Base-by-base conservation (phyloP, 768 basidiomycete species). In the Omphalotus guepiniiformis region DNA sequence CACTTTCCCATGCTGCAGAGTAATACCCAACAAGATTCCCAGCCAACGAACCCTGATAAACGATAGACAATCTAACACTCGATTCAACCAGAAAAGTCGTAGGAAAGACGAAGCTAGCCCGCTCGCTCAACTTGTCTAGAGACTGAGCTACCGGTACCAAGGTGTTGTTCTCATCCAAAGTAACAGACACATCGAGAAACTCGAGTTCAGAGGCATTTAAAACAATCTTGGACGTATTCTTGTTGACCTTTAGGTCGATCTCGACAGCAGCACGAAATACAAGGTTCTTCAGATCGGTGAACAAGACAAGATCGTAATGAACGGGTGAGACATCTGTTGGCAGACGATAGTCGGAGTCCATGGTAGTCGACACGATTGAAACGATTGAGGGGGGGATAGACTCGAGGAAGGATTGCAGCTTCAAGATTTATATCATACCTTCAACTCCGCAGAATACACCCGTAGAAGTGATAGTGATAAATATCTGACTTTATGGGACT, bases 21-120 rank as follows among this genome's bases (percentile, higher is more conserved):
- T 93, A 93, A 65, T 93, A 92, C 21, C 91, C 93, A 59, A 78
- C 77, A 89, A 96, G 86, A 48, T 69, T 73, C 32, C 75, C 76
- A 3, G 74, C 79, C 35, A 98, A 71, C 54, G 77, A 70, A 9
- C 81, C 83, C n/a, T 67, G 72, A 67, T 88, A 96, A 2, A 71
- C 69, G 42, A 93, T 67, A 53, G 74, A 79, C 42, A 97, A 63
- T 53, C 80, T 78, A 28, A 83, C 87, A 56, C 81, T 82, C 41
- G 85, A 76, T 21, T 81, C 80, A 21, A 79, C 76, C 0, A 82
- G 79, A 15, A 93, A 71, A 15, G 67, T 96, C 95, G 25, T 43
- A 32, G 15, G 28, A 47, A 27, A 39, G 30, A 13, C 21, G 41
- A 48, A 16, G 26, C 16, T 38, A 34, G 40, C 25, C 21, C 44